Evolutionary conservation across 176 grass and related monocot genomes (phyloP).

Genomic region (Phoenix dactylifera): DNA sequence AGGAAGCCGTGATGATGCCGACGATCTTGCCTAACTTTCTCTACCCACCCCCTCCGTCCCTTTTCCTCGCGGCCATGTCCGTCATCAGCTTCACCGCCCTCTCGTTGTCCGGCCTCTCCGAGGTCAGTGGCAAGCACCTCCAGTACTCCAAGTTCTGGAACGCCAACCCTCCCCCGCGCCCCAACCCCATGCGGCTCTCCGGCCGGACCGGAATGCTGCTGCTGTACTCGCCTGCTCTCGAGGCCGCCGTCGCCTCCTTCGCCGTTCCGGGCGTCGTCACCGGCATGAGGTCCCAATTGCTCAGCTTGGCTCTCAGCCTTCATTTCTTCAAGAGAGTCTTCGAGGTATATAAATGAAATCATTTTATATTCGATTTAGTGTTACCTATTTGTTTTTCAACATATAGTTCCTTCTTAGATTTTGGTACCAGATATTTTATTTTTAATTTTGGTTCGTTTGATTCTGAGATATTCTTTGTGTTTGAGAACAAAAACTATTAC

Average conservation of each 20-base stretch:
- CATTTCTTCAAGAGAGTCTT: conserved; percentile 76
- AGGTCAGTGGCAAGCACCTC: conserved; percentile 40
- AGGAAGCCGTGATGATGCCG: not conserved
- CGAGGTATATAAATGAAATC: conserved; percentile 32
- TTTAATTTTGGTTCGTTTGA: no score
- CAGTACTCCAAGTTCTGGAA: conserved; percentile 80
- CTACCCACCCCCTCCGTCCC: conserved; percentile 41
- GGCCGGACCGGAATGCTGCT: conserved; percentile 53
- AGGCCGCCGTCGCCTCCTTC: conserved; percentile 31
- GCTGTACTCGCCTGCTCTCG: conserved; percentile 48
- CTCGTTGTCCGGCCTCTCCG: conserved; percentile 29
- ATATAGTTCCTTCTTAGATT: no score
- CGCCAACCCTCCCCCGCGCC: conserved; percentile 6
- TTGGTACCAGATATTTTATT: no score
- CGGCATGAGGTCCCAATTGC: conserved; percentile 18
- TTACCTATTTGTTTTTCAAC: no score
- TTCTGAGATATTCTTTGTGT: no score
- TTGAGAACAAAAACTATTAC: no score
- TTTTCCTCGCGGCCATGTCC: conserved; percentile 34
- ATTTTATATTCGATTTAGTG: no score
- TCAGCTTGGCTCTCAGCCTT: conserved; percentile 33
- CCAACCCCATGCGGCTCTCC: not conserved
- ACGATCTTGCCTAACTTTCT: conserved; percentile 29
- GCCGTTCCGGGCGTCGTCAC: conserved; percentile 28
- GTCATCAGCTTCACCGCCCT: conserved; percentile 20